phyloP scores from a whole-genome alignment of 805 yeast genomes.

The Kregervanrija delftensis region DNA sequence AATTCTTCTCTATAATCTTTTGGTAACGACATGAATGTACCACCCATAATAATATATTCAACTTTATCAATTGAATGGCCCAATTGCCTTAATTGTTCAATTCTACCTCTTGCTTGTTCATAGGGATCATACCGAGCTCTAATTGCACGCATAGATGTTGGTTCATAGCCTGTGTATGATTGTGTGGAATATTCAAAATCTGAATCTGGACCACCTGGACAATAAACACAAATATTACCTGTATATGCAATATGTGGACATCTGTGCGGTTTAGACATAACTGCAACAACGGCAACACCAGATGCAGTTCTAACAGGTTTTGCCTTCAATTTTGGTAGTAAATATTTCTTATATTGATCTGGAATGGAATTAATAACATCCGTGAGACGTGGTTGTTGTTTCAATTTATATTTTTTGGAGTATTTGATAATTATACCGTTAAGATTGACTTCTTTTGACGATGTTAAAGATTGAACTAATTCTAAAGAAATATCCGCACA shows the following conservation, averaged over 20 bases:
- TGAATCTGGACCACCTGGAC: conserved; percentile 99
- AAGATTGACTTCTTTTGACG: conserved; percentile 73
- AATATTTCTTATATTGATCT: conserved; percentile 86
- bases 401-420: conserved; percentile 85
- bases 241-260: conserved; percentile 99
- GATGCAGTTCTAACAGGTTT: conserved; percentile 98
- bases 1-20: conserved; percentile 84
- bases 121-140: conserved; percentile 97
- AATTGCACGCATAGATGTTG: conserved; percentile 99
- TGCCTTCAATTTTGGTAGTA: conserved; percentile 92
- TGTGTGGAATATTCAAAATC: conserved; percentile 98
- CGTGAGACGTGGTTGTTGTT: conserved; percentile 88
- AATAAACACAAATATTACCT: conserved; percentile 95
- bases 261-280: conserved; percentile 98
- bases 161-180: conserved; percentile 97
- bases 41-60: conserved; percentile 98
- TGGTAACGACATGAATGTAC: conserved; percentile 95
- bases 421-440: conserved; percentile 82
- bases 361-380: conserved; percentile 95
- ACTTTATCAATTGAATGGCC: conserved; percentile 98
- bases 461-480: conserved; percentile 68
- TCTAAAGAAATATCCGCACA: conserved; percentile 89
- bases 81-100: conserved; percentile 88
- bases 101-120: conserved; percentile 96
- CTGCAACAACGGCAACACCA: conserved; percentile 98